Conservation (phyloP, 345 rosid genomes). For the Trapa bicornis region DNA sequence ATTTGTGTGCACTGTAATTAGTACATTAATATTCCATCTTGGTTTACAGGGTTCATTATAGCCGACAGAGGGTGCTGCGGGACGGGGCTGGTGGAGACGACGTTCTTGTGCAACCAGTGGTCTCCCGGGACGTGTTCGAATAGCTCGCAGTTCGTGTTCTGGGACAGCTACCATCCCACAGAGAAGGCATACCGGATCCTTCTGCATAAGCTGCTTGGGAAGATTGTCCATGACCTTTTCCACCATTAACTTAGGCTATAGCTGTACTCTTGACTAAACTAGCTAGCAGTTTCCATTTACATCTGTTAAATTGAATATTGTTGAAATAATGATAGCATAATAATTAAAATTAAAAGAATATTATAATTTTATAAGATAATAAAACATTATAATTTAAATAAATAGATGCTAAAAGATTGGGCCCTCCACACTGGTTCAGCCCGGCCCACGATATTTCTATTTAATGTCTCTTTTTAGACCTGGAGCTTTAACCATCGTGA, state of each 20-base stretch:
- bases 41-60: slow-evolving; percentile 24
- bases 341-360: too few species aligned
- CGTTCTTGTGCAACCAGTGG: slow-evolving; percentile 13
- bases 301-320: too few species aligned
- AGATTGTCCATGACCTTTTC: not conserved
- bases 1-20: too few species aligned
- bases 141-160: slow-evolving; percentile 18
- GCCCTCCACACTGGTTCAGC: too few species aligned
- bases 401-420: too few species aligned
- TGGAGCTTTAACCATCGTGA: not conserved
- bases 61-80: slow-evolving; percentile 35
- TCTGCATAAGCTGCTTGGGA: not conserved
- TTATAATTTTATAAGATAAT: too few species aligned
- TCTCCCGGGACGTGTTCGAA: slow-evolving; percentile 15
- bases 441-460: too few species aligned
- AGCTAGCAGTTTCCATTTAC: too few species aligned
- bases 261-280: too few species aligned
- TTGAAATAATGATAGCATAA: too few species aligned
- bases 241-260: not conserved
- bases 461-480: not conserved
- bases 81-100: slow-evolving; percentile 21
- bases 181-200: slow-evolving; percentile 20
- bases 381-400: too few species aligned
- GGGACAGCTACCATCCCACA: slow-evolving; percentile 39
- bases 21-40: not conserved